Conservation (phyloP, 176 grass and related monocot species). For the Zoysia japonica region DNA sequence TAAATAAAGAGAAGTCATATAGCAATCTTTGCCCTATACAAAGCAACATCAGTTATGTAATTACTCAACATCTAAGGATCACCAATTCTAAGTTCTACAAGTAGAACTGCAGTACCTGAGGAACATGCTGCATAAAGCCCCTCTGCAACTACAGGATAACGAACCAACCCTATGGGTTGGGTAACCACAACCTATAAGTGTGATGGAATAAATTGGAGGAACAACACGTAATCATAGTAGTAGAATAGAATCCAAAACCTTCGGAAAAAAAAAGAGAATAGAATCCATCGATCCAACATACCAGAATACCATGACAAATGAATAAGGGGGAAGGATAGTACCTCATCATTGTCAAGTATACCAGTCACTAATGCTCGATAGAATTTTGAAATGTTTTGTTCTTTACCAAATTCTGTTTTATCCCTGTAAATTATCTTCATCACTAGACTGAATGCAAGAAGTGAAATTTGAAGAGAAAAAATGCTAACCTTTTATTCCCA, state of each 20-base stretch:
- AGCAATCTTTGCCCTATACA: constrained; percentile 11
- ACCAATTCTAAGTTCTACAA: neutral
- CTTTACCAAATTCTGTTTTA: constrained; percentile 48
- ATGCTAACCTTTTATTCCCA: constrained; percentile 50
- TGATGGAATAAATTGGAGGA: constrained; percentile 17
- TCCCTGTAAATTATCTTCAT: constrained; percentile 51
- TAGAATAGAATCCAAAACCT: neutral
- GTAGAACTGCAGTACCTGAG: constrained; percentile 52
- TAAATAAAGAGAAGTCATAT: constrained; percentile 22
- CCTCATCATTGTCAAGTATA: constrained; percentile 77
- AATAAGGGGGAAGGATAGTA: constrained; percentile 4
- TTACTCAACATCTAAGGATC: neutral
- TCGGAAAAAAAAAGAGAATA: neutral
- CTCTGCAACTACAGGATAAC: constrained; percentile 79
- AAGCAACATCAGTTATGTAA: constrained; percentile 20
- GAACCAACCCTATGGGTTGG: constrained; percentile 79
- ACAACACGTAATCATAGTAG: constrained; percentile 7
- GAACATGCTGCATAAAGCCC: constrained; percentile 82
- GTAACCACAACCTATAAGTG: constrained; percentile 65
- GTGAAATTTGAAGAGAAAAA: constrained; percentile 21
- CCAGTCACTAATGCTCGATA: constrained; percentile 81
- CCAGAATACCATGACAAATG: neutral
- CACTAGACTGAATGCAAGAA: constrained; percentile 19
- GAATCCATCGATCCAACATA: neutral
- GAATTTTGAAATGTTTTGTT: constrained; percentile 81